Evolutionary conservation across 306 rosid species (phyloP), one percentile per base, ranked within the genome.

Genomic region (Vigna mungo): DNA sequence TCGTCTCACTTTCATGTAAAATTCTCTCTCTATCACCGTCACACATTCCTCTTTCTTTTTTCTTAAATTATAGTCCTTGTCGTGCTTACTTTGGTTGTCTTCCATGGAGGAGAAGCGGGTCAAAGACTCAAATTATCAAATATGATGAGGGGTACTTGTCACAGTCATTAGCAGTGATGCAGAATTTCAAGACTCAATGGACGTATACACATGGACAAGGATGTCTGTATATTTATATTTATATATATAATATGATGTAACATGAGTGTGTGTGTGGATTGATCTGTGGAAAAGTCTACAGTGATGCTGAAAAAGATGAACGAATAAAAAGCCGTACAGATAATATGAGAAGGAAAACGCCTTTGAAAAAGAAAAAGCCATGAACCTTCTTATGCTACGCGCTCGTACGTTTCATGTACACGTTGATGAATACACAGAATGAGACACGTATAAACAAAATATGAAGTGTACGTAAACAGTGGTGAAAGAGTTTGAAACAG

Each of bases 91-190:
- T 53, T 70, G 72, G 67, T 56, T 70, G 74, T 76, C 55, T 43
- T 71, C 55, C 5, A 44, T 60, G 66, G 25, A 69, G 48, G 43
- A 69, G 48, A 51, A 69, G 27, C 61, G 30, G 72, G 77, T 68
- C 85, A 68, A 75, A 68, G 75, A 71, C 69, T 41, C 21, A 53
- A 71, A 63, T 75, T 18, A 64, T 64, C 4, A 49, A 51, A 68
- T 56, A 39, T 41, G 27, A 68, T 48, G 14, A 23, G 51, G 49
- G 20, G 49, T 61, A 68, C 58, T 61, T 75, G 71, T 34, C 61
- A 61, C 54, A 36, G 23, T 30, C 47, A 30, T 74, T 74, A 16
- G 78, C 69, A 9, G 43, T 68, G 54, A 59, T 59, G 54, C 46
- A 58, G 62, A 16, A 41, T 56, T 56, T 73, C 68, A 41, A 44